Percentiles rank a stretch among this genome's conserved stretches.
Conservation (phyloP, 306 rosid species). For the Potentilla sterilis region DNA sequence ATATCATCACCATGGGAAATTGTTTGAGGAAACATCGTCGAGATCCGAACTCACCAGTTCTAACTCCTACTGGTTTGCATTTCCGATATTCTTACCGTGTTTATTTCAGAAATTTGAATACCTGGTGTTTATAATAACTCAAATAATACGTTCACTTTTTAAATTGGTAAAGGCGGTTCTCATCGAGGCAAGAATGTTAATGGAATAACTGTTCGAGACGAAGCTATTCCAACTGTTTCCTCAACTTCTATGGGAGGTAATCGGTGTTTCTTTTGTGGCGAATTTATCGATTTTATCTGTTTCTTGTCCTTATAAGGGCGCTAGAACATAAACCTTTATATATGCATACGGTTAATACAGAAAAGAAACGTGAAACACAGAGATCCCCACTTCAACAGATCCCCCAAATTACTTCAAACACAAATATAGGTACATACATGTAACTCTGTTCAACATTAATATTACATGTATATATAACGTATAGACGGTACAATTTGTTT, state of each 20-base stretch:
- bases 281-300: neutral
- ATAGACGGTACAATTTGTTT: neutral
- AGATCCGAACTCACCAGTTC: slow-evolving; percentile 25
- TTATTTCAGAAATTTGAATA: neutral
- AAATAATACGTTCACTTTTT: neutral
- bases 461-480: neutral
- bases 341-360: slow-evolving; percentile 14
- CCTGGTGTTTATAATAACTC: neutral
- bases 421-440: slow-evolving; percentile 14
- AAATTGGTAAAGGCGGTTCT: neutral
- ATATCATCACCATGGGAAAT: slow-evolving; percentile 30
- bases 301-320: neutral
- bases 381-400: slow-evolving; percentile 9
- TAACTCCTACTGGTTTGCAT: slow-evolving; percentile 23
- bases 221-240: neutral
- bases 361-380: slow-evolving; percentile 2
- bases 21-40: slow-evolving; percentile 23
- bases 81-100: neutral
- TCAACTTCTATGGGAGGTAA: slow-evolving; percentile 9
- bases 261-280: neutral
- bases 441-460: neutral
- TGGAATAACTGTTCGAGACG: neutral
- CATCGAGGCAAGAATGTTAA: neutral
- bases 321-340: neutral
- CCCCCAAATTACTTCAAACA: slow-evolving; percentile 12